phyloP scores from a whole-genome alignment of 169 alveolate genomes.

The Eimeria falciformis region DNA sequence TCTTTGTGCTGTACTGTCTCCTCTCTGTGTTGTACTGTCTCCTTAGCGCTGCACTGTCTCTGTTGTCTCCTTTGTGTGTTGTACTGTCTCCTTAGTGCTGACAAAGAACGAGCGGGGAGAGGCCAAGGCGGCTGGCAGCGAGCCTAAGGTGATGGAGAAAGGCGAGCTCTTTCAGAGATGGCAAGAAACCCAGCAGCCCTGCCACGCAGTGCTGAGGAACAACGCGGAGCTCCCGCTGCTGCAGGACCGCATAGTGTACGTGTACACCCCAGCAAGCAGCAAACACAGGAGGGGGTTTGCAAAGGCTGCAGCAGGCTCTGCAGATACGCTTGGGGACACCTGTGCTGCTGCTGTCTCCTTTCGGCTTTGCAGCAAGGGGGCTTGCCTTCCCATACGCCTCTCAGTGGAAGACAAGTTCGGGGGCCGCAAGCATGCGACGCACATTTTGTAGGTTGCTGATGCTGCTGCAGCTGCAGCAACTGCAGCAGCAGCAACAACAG shows the following conservation, averaged over 20 bases:
- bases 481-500: conserved; percentile 35
- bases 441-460: background rate
- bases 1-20: too few relatives aligned
- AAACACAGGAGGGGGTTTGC: too few relatives aligned
- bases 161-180: conserved; percentile 25
- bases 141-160: background rate
- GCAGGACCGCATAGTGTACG: conserved; percentile 34
- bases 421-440: conserved; percentile 59
- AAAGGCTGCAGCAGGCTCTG: too few relatives aligned
- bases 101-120: background rate
- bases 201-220: conserved; percentile 46
- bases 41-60: too few relatives aligned
- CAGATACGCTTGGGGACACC: too few relatives aligned
- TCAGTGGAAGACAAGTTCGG: conserved; percentile 52
- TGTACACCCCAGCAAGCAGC: background rate
- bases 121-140: conserved; percentile 13
- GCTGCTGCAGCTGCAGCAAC: background rate
- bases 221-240: conserved; percentile 35
- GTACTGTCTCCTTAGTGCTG: background rate
- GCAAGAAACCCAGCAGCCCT: conserved; percentile 25
- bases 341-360: background rate
- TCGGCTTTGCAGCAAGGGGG: conserved; percentile 17
- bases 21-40: too few relatives aligned
- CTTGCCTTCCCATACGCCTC: conserved; percentile 25
- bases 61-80: too few relatives aligned